Percentiles rank a stretch among this genome's conserved stretches.
These are phyloP conservation scores for Streptanthus diversifolius DNA, from an alignment of 345 rosid species.

Conservation along the genomic window DNA sequence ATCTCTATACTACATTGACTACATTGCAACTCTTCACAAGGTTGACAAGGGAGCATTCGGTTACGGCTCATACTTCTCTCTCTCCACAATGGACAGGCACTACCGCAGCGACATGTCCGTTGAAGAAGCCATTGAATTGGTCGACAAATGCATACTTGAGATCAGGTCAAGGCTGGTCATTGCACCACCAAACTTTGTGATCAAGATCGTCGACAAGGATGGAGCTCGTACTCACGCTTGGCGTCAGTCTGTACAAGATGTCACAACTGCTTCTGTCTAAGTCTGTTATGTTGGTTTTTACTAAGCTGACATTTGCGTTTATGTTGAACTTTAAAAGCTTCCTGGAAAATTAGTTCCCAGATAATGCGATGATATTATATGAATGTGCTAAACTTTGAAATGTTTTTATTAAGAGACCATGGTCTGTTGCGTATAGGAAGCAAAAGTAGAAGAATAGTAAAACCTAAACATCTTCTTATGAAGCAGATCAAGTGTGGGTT, in stretches of 20 bases:
- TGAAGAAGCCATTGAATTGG: constrained; percentile 78
- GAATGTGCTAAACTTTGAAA: constrained; percentile 5
- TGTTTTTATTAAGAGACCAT: background rate
- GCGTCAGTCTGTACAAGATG: constrained; percentile 77
- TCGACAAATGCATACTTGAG: constrained; percentile 87
- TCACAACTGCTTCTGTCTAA: constrained; percentile 34
- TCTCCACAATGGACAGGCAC: constrained; percentile 93
- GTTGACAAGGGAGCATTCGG: constrained; percentile 97
- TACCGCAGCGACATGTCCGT: constrained; percentile 85
- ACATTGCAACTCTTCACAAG: constrained; percentile 94
- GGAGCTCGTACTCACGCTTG: constrained; percentile 84
- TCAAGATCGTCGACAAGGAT: constrained; percentile 90
- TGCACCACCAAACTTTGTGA: constrained; percentile 93
- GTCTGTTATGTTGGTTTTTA: background rate
- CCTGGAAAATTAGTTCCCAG: constrained; percentile 14
- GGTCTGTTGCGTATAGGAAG: background rate
- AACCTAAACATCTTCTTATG: too few relatives aligned
- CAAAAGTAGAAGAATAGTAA: too few relatives aligned
- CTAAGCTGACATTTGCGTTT: background rate
- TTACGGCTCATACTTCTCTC: constrained; percentile 85
- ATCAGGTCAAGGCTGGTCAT: constrained; percentile 84
- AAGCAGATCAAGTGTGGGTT: too few relatives aligned
- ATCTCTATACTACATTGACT: constrained; percentile 89
- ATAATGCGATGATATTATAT: constrained; percentile 14
- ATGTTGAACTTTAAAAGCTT: constrained; percentile 14